Evolutionary conservation across 441 rosid genomes (phyloP).

Genomic region (Eruca vesicaria): DNA sequence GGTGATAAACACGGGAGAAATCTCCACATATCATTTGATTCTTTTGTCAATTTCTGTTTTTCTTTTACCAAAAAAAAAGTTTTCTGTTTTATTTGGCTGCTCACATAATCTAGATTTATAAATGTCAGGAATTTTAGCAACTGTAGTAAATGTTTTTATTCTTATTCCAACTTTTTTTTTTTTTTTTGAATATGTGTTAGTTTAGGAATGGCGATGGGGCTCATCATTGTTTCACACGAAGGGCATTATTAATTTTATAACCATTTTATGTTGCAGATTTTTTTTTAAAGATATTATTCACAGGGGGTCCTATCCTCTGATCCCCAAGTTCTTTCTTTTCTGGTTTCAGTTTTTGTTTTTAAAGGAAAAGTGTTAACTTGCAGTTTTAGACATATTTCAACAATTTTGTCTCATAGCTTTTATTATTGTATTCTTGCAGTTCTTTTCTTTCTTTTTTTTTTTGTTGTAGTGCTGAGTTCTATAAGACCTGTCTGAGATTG

Average conservation of each 20-base stretch:
- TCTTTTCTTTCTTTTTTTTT: neutral
- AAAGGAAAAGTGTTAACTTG: constrained; percentile 9
- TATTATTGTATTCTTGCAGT: neutral
- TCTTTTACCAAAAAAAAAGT: too few relatives aligned
- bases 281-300: neutral
- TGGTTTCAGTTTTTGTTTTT: constrained; percentile 2
- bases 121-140: constrained; percentile 47
- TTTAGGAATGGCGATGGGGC: constrained; percentile 15
- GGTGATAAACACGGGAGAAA: constrained; percentile 26
- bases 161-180: constrained; percentile 10
- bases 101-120: neutral
- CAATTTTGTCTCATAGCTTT: constrained; percentile 40
- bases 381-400: constrained; percentile 25
- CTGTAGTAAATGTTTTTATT: neutral
- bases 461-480: neutral
- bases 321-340: constrained; percentile 55
- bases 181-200: constrained; percentile 5
- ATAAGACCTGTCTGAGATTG: neutral
- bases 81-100: neutral
- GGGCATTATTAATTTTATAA: constrained; percentile 2
- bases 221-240: constrained; percentile 18
- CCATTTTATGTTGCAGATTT: neutral
- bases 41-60: neutral
- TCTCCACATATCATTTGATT: constrained; percentile 5
- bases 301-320: constrained; percentile 49